Conservation (phyloP, 306 rosid species). For the Acacia melanoxylon region DNA sequence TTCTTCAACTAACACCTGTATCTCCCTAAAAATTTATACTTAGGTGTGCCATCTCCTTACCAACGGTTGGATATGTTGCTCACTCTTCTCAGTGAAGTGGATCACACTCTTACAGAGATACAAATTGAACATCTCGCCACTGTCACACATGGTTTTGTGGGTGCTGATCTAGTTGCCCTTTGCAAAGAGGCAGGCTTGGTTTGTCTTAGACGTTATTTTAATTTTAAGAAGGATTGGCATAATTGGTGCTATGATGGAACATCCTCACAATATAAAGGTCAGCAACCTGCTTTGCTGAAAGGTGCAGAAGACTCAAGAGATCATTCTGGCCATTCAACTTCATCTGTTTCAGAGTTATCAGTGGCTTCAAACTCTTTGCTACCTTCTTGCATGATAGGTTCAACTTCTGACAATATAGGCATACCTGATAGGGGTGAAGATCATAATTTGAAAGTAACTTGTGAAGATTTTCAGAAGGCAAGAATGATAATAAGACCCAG, state of each 20-base stretch:
- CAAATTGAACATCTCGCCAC: constrained; percentile 80
- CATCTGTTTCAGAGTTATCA: constrained; percentile 41
- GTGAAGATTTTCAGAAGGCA: constrained; percentile 86
- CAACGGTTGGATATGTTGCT: background rate
- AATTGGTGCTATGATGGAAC: constrained; percentile 23
- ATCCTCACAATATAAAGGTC: constrained; percentile 23
- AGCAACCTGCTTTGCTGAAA: constrained; percentile 35
- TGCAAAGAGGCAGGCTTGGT: constrained; percentile 76
- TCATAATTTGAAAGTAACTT: constrained; percentile 49
- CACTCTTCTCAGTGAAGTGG: constrained; percentile 25
- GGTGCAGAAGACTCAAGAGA: constrained; percentile 30
- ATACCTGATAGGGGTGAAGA: constrained; percentile 38
- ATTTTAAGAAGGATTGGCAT: constrained; percentile 35
- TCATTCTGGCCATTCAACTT: constrained; percentile 38
- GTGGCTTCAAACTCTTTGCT: constrained; percentile 35
- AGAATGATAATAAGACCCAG: constrained; percentile 82
- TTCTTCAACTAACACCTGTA: constrained; percentile 9
- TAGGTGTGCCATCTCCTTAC: background rate
- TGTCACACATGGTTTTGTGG: constrained; percentile 87
- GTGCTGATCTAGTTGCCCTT: constrained; percentile 86
- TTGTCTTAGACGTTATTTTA: constrained; percentile 58
- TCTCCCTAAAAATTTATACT: constrained; percentile 39
- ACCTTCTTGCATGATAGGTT: constrained; percentile 33
- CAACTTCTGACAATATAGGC: constrained; percentile 38
- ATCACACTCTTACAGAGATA: constrained; percentile 62